phyloP scores from a whole-genome alignment of 805 yeast species.

The Kuraishia hungarica region DNA sequence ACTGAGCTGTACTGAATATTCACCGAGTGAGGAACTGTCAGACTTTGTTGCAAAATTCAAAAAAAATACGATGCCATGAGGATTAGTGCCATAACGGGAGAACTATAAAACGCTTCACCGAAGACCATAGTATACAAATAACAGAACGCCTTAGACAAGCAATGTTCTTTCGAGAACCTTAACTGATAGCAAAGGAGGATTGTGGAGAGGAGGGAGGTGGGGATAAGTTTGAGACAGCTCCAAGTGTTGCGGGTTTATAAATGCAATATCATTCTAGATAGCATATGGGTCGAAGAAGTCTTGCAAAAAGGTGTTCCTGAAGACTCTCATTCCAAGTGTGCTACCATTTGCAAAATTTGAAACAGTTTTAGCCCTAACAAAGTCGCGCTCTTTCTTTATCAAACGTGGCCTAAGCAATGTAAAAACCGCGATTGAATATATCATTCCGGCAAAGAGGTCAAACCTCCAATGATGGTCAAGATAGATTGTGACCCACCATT shows the following conservation, averaged over 20 bases:
- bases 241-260: background rate
- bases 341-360: conserved; percentile 31
- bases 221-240: background rate
- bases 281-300: conserved; percentile 44
- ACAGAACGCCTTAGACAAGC: background rate
- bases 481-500: conserved; percentile 74
- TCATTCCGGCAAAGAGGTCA: conserved; percentile 48
- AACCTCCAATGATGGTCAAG: conserved; percentile 66
- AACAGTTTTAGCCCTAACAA: conserved; percentile 27
- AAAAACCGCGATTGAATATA: conserved; percentile 40
- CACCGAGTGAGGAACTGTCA: background rate
- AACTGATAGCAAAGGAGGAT: background rate
- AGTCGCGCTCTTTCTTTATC: conserved; percentile 26
- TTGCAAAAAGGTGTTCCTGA: conserved; percentile 36
- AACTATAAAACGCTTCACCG: background rate
- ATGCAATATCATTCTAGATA: background rate
- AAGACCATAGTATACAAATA: background rate
- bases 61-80: background rate
- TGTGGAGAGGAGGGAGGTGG: no score
- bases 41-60: background rate
- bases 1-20: background rate
- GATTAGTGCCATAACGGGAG: background rate
- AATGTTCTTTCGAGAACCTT: background rate
- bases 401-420: conserved; percentile 27
- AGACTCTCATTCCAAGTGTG: conserved; percentile 62